phyloP scores from a whole-genome alignment of 805 yeast species.

The Candida pini region DNA sequence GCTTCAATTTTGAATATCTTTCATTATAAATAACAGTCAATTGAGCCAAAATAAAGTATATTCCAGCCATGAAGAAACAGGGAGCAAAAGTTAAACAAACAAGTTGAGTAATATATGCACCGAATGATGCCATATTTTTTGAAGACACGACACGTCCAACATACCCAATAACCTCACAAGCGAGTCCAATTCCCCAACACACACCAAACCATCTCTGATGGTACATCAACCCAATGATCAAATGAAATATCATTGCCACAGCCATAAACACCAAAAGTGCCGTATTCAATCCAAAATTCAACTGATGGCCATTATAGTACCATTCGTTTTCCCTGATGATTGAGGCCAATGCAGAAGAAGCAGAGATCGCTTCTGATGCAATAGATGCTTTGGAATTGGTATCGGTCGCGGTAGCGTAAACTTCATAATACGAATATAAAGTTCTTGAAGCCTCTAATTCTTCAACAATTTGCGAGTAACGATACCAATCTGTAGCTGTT shows the following conservation, averaged over 20 bases:
- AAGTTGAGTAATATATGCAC: conserved; percentile 52
- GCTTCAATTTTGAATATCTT: conserved; percentile 40
- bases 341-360: conserved; percentile 18
- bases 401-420: conserved; percentile 22
- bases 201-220: conserved; percentile 58
- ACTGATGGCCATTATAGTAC: conserved; percentile 35
- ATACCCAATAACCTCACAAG: conserved; percentile 61
- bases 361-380: conserved; percentile 5
- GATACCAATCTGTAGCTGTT: neutral
- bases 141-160: conserved; percentile 47
- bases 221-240: conserved; percentile 34
- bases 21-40: conserved; percentile 53
- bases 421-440: conserved; percentile 18
- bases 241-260: conserved; percentile 35
- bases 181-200: conserved; percentile 49
- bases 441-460: conserved; percentile 18
- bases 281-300: conserved; percentile 48
- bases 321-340: conserved; percentile 15
- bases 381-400: conserved; percentile 2
- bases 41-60: conserved; percentile 62
- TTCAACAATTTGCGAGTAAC: conserved; percentile 4
- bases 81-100: conserved; percentile 67
- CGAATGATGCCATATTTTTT: conserved; percentile 20
- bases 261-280: conserved; percentile 50
- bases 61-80: conserved; percentile 71